phyloP scores from a whole-genome alignment of 768 basidiomycete species.

The Clavulina sp. region DNA sequence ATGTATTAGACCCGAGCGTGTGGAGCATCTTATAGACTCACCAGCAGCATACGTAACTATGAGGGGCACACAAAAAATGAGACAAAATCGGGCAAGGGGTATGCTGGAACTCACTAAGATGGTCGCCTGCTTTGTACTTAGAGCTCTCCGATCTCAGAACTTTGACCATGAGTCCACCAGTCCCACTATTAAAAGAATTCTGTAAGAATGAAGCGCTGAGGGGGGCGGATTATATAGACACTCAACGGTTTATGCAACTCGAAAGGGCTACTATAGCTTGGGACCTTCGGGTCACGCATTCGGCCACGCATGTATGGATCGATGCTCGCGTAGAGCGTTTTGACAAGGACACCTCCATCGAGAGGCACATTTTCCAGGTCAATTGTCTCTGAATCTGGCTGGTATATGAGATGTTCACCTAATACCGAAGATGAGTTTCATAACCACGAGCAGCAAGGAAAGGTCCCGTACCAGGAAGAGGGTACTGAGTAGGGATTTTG shows the following conservation, averaged over 20 bases:
- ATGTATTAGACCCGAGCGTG: not conserved
- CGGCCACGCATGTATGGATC: slow-evolving; percentile 28
- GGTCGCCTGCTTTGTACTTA: slow-evolving; percentile 22
- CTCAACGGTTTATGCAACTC: slow-evolving; percentile 17
- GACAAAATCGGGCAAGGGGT: no score
- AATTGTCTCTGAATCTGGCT: slow-evolving; percentile 17
- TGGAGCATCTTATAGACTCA: not conserved
- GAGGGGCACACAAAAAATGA: no score
- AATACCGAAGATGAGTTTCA: no score
- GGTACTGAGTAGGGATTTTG: not conserved
- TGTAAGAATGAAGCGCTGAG: not conserved
- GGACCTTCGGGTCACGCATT: slow-evolving; percentile 20
- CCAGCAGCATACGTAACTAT: not conserved
- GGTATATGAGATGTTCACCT: not conserved
- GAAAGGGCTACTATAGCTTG: slow-evolving; percentile 16
- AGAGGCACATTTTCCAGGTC: slow-evolving; percentile 30
- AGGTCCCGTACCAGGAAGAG: no score
- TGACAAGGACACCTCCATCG: slow-evolving; percentile 32
- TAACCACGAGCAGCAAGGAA: no score
- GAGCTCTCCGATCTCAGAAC: slow-evolving; percentile 27
- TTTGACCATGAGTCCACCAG: slow-evolving; percentile 21
- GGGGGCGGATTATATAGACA: not conserved
- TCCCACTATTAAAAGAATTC: slow-evolving; percentile 16
- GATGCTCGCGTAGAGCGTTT: slow-evolving; percentile 30
- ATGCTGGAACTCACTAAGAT: slow-evolving; percentile 22